Evolutionary conservation across 352 stramenopile genomes (phyloP), one percentile per base, ranked within the genome.

Genomic region (Phytophthora foliorum): DNA sequence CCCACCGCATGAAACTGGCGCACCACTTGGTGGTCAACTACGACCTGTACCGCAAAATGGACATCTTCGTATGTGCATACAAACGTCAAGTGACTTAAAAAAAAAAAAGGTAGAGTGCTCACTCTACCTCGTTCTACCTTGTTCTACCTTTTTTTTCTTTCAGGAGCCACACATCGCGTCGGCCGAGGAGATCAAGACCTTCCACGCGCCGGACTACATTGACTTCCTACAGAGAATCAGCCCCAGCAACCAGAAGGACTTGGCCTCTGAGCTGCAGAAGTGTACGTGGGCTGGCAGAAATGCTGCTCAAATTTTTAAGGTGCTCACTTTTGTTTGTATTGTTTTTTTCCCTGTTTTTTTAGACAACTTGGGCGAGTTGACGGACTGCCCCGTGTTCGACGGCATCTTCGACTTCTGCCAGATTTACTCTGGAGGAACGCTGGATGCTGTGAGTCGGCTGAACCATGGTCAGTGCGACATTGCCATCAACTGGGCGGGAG

Each of bases 311-410:
- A 27, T 2, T 56, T 29, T 9, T 0, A 44, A n/a, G 13, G 53
- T 44, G 45, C 24, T 63, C 1, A 45, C 6, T 44, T 2, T 48
- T 31, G n/a, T n/a, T n/a, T n/a, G n/a, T n/a, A n/a, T n/a, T n/a
- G n/a, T 22, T 38, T 52, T 63, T 27, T 24, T 16, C 16, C n/a
- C n/a, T 60, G 39, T 31, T 54, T 60, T 39, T 45, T 34, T 56
- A 95, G 98, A 98, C 74, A 98, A 98, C 75, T 87, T 99, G n/a
- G 97, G 97, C 13, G 97, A 99, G 67, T 94, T 91, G 22, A 73
- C 94, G 8, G 98, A 99, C 80, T 99, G 97, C 78, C 98, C 98
- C 6, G 92, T 99, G 7, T 99, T 99, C 74, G 97, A 99, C 77
- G 98, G 97, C 22, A 81, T 99, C 14, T 99, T 98, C 70, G 94